Evolutionary conservation across 2,329 filamentous ascomycete species (phyloP), one percentile per base, ranked within the genome.

Genomic region (Fusarium verticillioides): DNA sequence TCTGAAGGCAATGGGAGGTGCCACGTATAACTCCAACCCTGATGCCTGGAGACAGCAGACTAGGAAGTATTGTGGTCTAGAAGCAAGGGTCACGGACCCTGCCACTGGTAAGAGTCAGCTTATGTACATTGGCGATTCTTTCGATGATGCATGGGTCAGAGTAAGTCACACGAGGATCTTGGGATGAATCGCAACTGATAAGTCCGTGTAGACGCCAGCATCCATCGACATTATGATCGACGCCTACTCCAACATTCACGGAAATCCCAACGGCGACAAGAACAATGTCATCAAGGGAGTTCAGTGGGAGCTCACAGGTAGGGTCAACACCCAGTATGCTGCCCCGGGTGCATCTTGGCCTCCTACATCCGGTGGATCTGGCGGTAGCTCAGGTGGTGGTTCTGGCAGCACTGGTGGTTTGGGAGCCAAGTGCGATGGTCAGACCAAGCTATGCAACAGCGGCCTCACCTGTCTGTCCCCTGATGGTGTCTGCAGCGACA

Each of bases 211-310:
- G 57, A 32, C 58, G 3, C 58, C 46, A 2, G 28, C 36, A 4
- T 60, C 58, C 15, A 60, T 60, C 13, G 58, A 60, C 19, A 54
- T 60, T 6, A 60, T 60, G 58, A 60, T 43, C 5, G 58, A 60
- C 19, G 58, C 58, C 7, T 60, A 36, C 23, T 60, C 58, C 4
- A 37, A 15, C 10, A 54, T 60, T 0, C 58, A 54, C 10, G 58
- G 58, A 9, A 54, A 54, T 12, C 58, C 47, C 7, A 54, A 60
- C 2, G 58, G 46, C 1, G 16, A 60, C 4, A 54, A 60, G 19
- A 54, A 60, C n/a, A 28, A 60, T 0, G 58, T 60, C 19, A 60
- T 60, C 28, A 36, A 60, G 5, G n/a, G n/a, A 3, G 46, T 60
- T 11, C 37, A 54, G 7, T 60, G 46, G 58, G 30, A 54, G 19